A percentile compares a stretch with the other conserved stretches of the same genome.
phyloP scores from a whole-genome alignment of 257 asterid species.

The Solanum ossicruentum region DNA sequence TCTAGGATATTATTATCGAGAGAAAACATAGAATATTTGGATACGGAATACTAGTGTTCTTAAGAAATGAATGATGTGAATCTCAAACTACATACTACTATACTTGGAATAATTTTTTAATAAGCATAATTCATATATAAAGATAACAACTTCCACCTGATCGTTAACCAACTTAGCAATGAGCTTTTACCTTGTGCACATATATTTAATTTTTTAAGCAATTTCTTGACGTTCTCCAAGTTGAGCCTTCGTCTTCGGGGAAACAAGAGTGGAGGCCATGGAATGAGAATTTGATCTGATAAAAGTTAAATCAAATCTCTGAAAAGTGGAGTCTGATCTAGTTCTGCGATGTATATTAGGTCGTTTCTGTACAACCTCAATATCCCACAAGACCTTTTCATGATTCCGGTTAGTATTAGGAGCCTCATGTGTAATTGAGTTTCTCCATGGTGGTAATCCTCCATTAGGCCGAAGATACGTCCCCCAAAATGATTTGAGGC shows the following conservation, averaged over 20 bases:
- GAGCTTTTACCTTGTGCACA: neutral
- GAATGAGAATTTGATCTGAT: neutral
- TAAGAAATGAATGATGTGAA: neutral
- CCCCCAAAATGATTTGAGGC: constrained; percentile 45
- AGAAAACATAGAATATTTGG: neutral
- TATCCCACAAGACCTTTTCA: constrained; percentile 61
- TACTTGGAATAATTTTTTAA: neutral
- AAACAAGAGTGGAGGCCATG: neutral
- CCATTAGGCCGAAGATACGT: constrained; percentile 47
- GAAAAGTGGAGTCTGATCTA: constrained; percentile 4
- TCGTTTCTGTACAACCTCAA: constrained; percentile 48
- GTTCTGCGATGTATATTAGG: neutral
- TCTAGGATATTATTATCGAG: neutral
- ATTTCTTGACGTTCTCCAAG: neutral
- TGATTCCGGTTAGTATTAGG: constrained; percentile 26
- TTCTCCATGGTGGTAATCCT: constrained; percentile 73
- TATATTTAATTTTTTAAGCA: neutral
- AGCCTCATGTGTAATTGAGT: constrained; percentile 50
- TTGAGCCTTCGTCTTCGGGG: neutral
- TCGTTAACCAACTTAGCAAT: neutral
- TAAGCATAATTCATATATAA: neutral
- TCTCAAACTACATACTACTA: neutral
- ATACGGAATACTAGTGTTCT: neutral
- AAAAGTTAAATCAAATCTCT: neutral
- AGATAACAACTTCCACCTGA: neutral